Evolutionary conservation across 495 filamentous ascomycete species (phyloP), one percentile per base, ranked within the genome.

Genomic region (Penicillium longicatenatum): DNA sequence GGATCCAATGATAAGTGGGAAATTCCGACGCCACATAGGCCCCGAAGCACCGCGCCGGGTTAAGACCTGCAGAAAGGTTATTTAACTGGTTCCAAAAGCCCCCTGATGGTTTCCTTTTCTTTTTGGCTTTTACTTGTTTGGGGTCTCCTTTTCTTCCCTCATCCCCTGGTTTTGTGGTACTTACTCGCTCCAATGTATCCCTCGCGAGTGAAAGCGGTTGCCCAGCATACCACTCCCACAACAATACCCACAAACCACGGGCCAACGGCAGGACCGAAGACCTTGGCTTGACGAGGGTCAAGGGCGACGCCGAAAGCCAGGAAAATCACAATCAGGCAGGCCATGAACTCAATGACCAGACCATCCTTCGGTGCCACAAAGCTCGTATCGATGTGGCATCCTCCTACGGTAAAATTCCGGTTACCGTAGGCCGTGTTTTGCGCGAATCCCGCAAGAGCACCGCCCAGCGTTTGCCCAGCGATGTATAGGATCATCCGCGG

Each of bases 241-340:
- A 74, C 62, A 31, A 81, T 59, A 1, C 82, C 83, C 11, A 85
- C 80, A 14, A 85, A 70, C 52, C 82, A 71, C 1, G 82, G 83
- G 4, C 76, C 74, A 17, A 78, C 61, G 1, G 78, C 73, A 14
- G 75, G 79, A 0, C 83, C 83, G 59, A 80, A 83, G 5, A 84
- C 64, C 10, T 75, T 54, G 6, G 67, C 68, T 58, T 84, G 82
- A 12, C 83, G 69, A 8, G 84, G 83, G 61, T 86, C 82, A 1
- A 88, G 71, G 11, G 79, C 84, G n/a, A 82, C 75, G 3, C 84
- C 82, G 63, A 77, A 77, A 4, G 70, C 59, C 35, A 77, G 55
- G 50, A 71, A 76, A 19, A 82, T 63, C 16, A 81, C 53, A 22
- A 67, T 65, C 44, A 77, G 66, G n/a, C 71, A 76, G 3, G 67